These are phyloP conservation scores for Sphaerosporella brunnea DNA, from an alignment of 495 filamentous ascomycete species.

Conservation along the genomic window DNA sequence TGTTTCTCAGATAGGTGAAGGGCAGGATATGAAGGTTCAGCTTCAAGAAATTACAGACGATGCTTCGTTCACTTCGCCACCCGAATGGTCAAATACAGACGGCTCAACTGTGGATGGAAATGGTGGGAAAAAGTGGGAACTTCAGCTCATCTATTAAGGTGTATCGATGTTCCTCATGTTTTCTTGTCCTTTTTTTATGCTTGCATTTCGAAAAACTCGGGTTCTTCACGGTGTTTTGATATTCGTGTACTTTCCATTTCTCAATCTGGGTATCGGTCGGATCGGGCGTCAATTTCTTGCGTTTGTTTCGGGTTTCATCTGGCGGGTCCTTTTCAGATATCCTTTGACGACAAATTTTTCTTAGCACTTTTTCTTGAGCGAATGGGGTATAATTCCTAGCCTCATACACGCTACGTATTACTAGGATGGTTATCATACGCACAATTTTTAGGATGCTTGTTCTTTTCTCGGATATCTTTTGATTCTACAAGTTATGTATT, in stretches of 20 bases:
- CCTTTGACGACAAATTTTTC: no score
- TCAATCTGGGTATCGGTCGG: background rate
- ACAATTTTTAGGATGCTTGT: background rate
- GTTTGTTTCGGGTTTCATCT: background rate
- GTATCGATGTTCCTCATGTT: background rate
- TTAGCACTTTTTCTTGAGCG: no score
- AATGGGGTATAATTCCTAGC: no score
- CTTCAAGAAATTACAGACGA: slow-evolving; percentile 22
- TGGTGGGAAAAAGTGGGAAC: slow-evolving; percentile 28
- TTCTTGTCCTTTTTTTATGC: background rate
- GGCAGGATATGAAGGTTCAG: slow-evolving; percentile 64
- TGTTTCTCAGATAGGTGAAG: slow-evolving; percentile 68
- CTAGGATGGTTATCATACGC: no score
- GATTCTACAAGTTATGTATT: background rate
- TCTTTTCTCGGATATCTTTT: background rate
- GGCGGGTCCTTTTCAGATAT: background rate
- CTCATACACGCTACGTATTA: no score
- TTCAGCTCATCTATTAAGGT: slow-evolving; percentile 20
- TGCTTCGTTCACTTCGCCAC: slow-evolving; percentile 16
- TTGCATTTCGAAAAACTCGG: background rate
- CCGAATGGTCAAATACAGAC: slow-evolving; percentile 23
- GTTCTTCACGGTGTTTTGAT: background rate
- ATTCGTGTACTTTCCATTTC: background rate
- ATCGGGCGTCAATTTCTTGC: background rate
- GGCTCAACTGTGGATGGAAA: slow-evolving; percentile 27